Base-by-base conservation (phyloP, 257 asterid genomes). In the Avicennia marina region DNA sequence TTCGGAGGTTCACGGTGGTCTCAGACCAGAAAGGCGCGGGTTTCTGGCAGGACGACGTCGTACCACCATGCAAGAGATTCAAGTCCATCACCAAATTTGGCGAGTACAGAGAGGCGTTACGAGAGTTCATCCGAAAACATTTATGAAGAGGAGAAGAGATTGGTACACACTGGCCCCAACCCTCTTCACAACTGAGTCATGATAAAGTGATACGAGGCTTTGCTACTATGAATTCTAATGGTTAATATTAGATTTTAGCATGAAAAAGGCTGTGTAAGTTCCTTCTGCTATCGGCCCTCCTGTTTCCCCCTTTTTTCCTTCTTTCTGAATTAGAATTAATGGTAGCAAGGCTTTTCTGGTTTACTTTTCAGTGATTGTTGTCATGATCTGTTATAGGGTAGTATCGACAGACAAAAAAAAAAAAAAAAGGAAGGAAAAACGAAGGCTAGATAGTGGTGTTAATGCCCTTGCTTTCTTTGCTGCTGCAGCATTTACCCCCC, bases 131-230 rank as follows among this genome's bases (percentile, higher is more conserved):
- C n/a, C n/a, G n/a, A n/a, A n/a, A n/a, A n/a, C n/a, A n/a, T n/a
- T 39, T 81, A 69, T 36, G 90, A 71, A 34, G 90, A 71, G 3
- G 88, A 74, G 21, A 71, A 81, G 78, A 81, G 94, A 75, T 26
- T 79, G 67, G 77, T 87, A 46, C 94, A 73, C 26, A 87, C 95
- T 6, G 95, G 95, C 15, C 94, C 95, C 27, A 87, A 87, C 62
- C 95, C 95, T 42, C 95, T 87, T 68, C 95, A 87, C 66, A 87
- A 87, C 75, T 78, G 64, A 67, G 34, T 3, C 32, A 29, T 29
- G 34, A 49, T 24, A 50, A 38, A 59, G 27, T 2, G 27, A 5
- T 2, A 40, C 10, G 59, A 68, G 66, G 75, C 70, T 68, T 77
- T 85, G 87, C 95, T 85, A 80, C 75, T 57, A 12, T 74, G 62